Evolutionary conservation across 2,329 filamentous ascomycete genomes (phyloP).

Genomic region (Aspergillus hiratsukae): DNA sequence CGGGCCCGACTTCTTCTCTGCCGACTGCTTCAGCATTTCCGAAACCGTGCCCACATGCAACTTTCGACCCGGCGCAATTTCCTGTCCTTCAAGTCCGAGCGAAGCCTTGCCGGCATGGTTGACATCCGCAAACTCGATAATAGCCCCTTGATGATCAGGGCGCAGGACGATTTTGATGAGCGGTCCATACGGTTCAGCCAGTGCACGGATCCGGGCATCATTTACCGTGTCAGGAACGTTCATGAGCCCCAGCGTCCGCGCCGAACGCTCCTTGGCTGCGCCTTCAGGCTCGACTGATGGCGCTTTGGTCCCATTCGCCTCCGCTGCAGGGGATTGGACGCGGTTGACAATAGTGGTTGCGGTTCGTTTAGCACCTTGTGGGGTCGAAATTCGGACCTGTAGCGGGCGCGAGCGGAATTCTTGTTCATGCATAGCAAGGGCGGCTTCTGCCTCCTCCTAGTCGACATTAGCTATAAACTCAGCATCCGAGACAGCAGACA

Average conservation of each 20-base stretch:
- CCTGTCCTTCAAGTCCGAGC: constrained; percentile 43
- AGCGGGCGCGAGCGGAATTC: constrained; percentile 66
- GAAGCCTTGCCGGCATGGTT: constrained; percentile 62
- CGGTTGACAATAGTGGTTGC: constrained; percentile 44
- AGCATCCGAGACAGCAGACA: not conserved
- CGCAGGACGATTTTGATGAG: constrained; percentile 74
- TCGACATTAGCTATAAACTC: constrained; percentile 10
- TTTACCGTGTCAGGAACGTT: constrained; percentile 90
- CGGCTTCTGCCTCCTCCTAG: constrained; percentile 62
- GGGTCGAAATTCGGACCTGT: constrained; percentile 55
- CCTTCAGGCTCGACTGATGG: constrained; percentile 38
- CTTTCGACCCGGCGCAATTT: constrained; percentile 41
- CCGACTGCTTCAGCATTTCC: constrained; percentile 45
- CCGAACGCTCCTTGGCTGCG: constrained; percentile 43
- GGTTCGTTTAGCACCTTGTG: constrained; percentile 40
- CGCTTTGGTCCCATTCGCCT: constrained; percentile 26
- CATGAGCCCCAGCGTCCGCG: constrained; percentile 75
- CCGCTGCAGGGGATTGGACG: constrained; percentile 34
- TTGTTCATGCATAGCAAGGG: constrained; percentile 64
- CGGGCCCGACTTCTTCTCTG: constrained; percentile 39
- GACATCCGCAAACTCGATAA: constrained; percentile 73
- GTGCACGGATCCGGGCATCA: constrained; percentile 70
- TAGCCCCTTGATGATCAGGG: constrained; percentile 77
- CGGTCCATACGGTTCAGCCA: constrained; percentile 66
- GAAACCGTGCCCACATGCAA: constrained; percentile 48